Base-by-base conservation (phyloP, 176 grass and related monocot genomes). In the Microstegium vimineum region DNA sequence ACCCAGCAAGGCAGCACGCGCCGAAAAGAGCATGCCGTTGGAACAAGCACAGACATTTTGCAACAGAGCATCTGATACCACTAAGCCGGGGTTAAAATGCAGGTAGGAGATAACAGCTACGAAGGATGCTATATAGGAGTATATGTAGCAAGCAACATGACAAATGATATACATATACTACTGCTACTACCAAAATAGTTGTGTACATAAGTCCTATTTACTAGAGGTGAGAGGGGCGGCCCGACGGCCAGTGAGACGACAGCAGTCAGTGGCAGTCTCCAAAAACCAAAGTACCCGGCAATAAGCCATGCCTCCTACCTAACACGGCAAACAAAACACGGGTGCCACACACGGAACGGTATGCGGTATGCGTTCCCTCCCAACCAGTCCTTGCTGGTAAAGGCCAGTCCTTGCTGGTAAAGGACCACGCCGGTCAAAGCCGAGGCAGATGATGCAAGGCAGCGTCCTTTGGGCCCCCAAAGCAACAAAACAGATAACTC, bases 181-280 rank as follows among this genome's bases (percentile, higher is more conserved):
- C 15, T 37, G 41, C 84, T 56, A 73, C 27, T 38, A 30, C 22
- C 32, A 72, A 49, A 75, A 82, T 4, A 82, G 40, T 46, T 80
- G 42, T 80, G 30, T 76, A 87, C 47, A 49, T 26, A 75, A 70
- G 27, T 76, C 76, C 81, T 91, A 77, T 84, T 84, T 87, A 87
- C 71, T 81, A 37, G 62, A 77, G 46, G 51, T 60, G 83, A 61
- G 75, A 23, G 35, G 31, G 5, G 26, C 10, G 1, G 18, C 63
- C 42, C 27, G 37, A n/a, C 27, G 35, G 57, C 38, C 31, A 25
- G 66, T n/a, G 37, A 70, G 78, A 70, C 32, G 5, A 12, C 27
- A 46, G 47, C 82, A 52, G 37, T 34, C 57, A 43, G 75, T 27
- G 41, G 28, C 49, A 59, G 18, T 69, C 26, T 47, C 51, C 77